These are phyloP conservation scores for Phytophthora meadii DNA, from an alignment of 352 stramenopile genomes.

Conservation along the genomic window DNA sequence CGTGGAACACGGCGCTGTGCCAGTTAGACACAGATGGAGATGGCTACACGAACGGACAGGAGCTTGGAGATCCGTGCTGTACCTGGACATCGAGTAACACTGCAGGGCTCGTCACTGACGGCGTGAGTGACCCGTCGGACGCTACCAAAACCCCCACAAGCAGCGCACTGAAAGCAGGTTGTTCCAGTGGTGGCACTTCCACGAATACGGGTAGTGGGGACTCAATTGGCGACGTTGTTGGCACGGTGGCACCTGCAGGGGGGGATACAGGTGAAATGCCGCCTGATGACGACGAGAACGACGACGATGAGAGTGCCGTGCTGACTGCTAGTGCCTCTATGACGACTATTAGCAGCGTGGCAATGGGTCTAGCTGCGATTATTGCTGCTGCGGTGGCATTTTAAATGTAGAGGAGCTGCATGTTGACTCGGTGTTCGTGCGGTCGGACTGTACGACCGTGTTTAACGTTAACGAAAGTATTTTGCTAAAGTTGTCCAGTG, in stretches of 20 bases:
- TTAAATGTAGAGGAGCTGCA: conserved; percentile 23
- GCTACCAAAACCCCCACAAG: conserved; percentile 62
- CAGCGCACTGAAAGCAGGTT: conserved; percentile 55
- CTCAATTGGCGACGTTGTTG: conserved; percentile 40
- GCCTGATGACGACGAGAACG: conserved; percentile 67
- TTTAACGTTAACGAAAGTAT: conserved; percentile 36
- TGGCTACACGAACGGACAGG: conserved; percentile 85
- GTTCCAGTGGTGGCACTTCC: conserved; percentile 28
- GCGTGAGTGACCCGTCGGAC: conserved; percentile 69
- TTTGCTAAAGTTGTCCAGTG: conserved; percentile 11
- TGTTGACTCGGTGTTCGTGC: conserved; percentile 12
- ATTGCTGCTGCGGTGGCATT: conserved; percentile 21
- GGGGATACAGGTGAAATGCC: conserved; percentile 29
- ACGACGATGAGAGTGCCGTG: conserved; percentile 57
- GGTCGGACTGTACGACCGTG: conserved; percentile 5
- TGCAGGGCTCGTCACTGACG: conserved; percentile 56
- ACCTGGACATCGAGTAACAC: conserved; percentile 64
- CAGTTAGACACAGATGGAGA: conserved; percentile 79
- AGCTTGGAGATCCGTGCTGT: conserved; percentile 88
- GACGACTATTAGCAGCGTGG: conserved; percentile 9
- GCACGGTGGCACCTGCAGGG: conserved; percentile 37
- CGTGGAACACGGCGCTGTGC: conserved; percentile 65
- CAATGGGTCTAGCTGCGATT: conserved; percentile 16
- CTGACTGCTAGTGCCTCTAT: conserved; percentile 24
- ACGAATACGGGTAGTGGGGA: conserved; percentile 39